These are phyloP conservation scores for Dictyostelium purpureum DNA, from an alignment of 78 protist species.

Conservation along the genomic window DNA sequence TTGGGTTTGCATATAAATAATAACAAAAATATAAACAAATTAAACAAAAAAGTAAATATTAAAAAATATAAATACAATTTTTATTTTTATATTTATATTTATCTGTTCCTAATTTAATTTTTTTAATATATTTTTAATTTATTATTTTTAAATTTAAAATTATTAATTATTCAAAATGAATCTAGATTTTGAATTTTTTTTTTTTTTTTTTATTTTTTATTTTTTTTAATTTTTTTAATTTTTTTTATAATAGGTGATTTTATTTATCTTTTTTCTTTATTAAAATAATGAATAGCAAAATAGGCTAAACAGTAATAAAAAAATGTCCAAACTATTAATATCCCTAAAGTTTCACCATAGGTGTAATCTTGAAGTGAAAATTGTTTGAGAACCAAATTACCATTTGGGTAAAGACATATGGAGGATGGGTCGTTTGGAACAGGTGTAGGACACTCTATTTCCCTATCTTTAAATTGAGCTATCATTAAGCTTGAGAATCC, in stretches of 20 bases:
- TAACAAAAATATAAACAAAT: too few relatives aligned
- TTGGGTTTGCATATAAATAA: too few relatives aligned
- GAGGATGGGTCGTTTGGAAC: too few relatives aligned
- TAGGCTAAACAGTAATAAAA: neutral
- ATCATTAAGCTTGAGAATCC: neutral
- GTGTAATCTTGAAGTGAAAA: conserved; percentile 6
- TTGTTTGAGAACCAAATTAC: neutral
- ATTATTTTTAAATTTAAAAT: too few relatives aligned
- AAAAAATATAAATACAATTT: too few relatives aligned
- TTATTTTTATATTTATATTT: too few relatives aligned
- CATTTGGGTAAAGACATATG: conserved; percentile 34
- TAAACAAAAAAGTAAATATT: too few relatives aligned
- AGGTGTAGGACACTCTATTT: neutral
- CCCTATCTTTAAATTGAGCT: conserved; percentile 6
- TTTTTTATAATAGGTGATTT: too few relatives aligned
- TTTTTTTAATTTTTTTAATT: neutral
- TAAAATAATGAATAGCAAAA: neutral
- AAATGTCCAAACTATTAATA: neutral
- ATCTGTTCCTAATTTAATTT: too few relatives aligned
- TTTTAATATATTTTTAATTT: too few relatives aligned
- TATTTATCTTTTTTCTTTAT: conserved; percentile 11
- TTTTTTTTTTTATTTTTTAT: neutral
- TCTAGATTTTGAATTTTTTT: neutral
- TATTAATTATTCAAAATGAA: neutral
- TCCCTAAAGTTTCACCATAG: neutral